Conservation (phyloP, 768 basidiomycete genomes). For the Clitopilus hobsonii region DNA sequence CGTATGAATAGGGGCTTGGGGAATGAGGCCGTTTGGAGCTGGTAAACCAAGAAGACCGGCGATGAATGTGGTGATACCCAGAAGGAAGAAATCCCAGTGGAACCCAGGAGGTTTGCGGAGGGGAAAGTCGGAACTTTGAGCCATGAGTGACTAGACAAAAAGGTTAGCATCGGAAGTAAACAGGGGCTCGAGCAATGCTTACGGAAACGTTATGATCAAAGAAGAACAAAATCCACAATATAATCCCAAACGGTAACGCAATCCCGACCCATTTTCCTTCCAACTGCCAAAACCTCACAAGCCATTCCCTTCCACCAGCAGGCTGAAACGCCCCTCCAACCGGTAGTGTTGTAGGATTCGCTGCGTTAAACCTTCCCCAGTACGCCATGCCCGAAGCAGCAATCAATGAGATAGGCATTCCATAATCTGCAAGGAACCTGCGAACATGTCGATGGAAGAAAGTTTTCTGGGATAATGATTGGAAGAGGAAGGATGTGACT, state of each 20-base stretch:
- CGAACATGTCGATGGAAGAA: constrained; percentile 75
- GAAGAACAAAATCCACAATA: constrained; percentile 90
- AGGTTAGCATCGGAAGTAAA: constrained; percentile 1
- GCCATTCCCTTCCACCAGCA: constrained; percentile 71
- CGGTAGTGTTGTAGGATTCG: constrained; percentile 64
- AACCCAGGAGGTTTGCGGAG: constrained; percentile 87
- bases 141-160: constrained; percentile 76
- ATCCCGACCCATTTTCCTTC: constrained; percentile 87
- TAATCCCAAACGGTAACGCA: constrained; percentile 83
- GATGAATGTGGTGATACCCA: constrained; percentile 87
- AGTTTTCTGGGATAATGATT: constrained; percentile 51
- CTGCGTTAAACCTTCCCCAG: constrained; percentile 72
- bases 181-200: constrained; percentile 21
- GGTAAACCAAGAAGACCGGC: constrained; percentile 83
- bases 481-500: constrained; percentile 69
- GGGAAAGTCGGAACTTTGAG: constrained; percentile 85
- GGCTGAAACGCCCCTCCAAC: constrained; percentile 65
- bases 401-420: constrained; percentile 84
- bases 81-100: constrained; percentile 85
- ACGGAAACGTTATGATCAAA: constrained; percentile 95
- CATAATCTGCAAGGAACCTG: constrained; percentile 79
- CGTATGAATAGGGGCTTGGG: constrained; percentile 92
- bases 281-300: constrained; percentile 86
- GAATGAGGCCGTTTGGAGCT: constrained; percentile 82
- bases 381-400: constrained; percentile 76